Evolutionary conservation across 2,329 filamentous ascomycete genomes (phyloP).

Genomic region (Graphiopsis chlorocephala): DNA sequence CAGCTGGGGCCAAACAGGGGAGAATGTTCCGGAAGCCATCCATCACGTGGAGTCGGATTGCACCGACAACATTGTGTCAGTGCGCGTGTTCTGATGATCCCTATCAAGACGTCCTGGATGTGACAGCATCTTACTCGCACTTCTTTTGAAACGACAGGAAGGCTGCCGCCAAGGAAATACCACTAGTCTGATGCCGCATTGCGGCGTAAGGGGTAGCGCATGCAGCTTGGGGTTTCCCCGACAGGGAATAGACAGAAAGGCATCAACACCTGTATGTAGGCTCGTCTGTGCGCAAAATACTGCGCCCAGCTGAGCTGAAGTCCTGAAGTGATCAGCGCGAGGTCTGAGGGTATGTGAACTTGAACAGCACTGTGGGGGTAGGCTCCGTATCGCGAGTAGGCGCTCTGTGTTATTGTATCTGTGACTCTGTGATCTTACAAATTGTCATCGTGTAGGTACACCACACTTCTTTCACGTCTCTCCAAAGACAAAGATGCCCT

Average conservation of each 20-base stretch:
- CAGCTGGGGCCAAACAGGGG: background rate
- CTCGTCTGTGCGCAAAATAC: background rate
- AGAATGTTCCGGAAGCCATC: background rate
- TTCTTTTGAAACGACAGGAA: background rate
- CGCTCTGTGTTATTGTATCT: background rate
- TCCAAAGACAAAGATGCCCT: slow-evolving; percentile 84
- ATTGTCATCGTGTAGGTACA: background rate
- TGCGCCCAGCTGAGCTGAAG: background rate
- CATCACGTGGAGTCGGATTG: background rate
- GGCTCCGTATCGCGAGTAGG: background rate
- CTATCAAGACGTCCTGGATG: background rate
- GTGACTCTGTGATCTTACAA: background rate
- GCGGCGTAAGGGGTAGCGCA: background rate
- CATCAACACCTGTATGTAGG: background rate
- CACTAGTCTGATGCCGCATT: background rate
- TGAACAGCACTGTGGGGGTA: background rate
- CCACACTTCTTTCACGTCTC: slow-evolving; percentile 38
- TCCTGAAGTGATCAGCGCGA: background rate
- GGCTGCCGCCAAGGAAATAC: background rate
- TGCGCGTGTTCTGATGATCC: background rate
- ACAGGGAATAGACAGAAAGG: background rate
- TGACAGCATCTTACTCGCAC: background rate
- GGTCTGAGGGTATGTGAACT: background rate
- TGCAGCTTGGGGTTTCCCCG: background rate
- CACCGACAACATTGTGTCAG: background rate